Base-by-base conservation (phyloP, 768 basidiomycete species). In the Panaeolus cyanescens region DNA sequence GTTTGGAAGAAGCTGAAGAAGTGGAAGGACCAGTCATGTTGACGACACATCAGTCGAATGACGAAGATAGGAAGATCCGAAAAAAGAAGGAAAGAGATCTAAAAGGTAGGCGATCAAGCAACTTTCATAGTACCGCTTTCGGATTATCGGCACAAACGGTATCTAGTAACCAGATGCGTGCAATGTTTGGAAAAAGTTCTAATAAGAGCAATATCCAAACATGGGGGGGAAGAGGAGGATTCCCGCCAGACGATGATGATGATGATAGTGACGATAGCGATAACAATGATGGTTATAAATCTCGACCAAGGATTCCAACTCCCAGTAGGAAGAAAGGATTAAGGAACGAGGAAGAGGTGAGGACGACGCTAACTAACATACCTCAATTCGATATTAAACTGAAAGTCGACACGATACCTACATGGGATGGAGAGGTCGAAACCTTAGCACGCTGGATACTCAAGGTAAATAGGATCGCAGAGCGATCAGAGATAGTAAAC, bases 381-480 rank as follows among this genome's bases (percentile, higher is more conserved):
- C 31, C 68, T 0, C 71, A 74, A 17, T 76, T 78, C 53, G 75
- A 77, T 56, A 42, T 59, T 10, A 75, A 75, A 54, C 53, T 77
- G 22, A 73, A 75, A 54, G 25, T 67, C 1, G 70, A 76, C 1
- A 58, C 54, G 9, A 68, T 77, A 5, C 74, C 74, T 4, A 65
- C 59, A 13, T 77, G 75, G 76, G 70, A 76, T 59, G 75, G 75
- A 0, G 65, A 76, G 37, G 58, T 65, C 0, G 67, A 72, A 17
- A 37, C 36, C 2, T 64, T 76, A 5, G 64, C 64, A 1, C 8
- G 69, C 32, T 76, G 76, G 75, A 62, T 76, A 3, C 22, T 62
- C 4, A 70, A 72, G 28, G 56, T 77, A 4, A 72, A 73, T 57
- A 40, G 67, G n/a, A 58, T 76, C 0, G 59, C 69, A 0, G 30